Evolutionary conservation across 345 rosid genomes (phyloP).

Genomic region (Ceriops decandra): DNA sequence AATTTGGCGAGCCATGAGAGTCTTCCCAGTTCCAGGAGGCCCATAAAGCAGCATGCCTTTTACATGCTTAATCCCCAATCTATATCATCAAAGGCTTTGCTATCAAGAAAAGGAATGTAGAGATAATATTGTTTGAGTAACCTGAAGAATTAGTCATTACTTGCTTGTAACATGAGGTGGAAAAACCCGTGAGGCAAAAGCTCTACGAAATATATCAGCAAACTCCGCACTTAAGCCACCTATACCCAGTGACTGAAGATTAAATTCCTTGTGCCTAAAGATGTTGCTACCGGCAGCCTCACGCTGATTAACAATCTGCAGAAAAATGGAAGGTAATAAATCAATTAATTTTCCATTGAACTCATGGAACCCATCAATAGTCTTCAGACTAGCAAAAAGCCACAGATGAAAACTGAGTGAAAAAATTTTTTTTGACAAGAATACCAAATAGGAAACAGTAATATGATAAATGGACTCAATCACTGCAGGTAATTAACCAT

Average conservation of each 20-base stretch:
- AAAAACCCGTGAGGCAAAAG: conserved; percentile 98
- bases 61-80: conserved; percentile 97
- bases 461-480: background rate
- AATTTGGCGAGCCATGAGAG: conserved; percentile 99
- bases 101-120: conserved; percentile 17
- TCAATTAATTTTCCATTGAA: background rate
- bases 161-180: conserved; percentile 93
- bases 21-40: conserved; percentile 99
- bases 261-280: conserved; percentile 91
- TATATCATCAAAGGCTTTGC: conserved; percentile 37
- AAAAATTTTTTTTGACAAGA: background rate
- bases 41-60: conserved; percentile 97
- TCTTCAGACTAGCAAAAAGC: too few species aligned
- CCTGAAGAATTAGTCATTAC: conserved; percentile 39
- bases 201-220: conserved; percentile 98
- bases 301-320: conserved; percentile 90
- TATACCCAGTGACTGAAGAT: conserved; percentile 90
- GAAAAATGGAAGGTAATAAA: conserved; percentile 17
- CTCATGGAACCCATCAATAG: too few species aligned
- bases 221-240: conserved; percentile 99
- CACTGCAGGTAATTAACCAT: background rate
- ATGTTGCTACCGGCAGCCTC: conserved; percentile 96
- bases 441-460: background rate
- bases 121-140: conserved; percentile 8
- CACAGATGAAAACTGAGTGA: background rate